Evolutionary conservation across 495 filamentous ascomycete genomes (phyloP).

Genomic region (Penicillium lagena): DNA sequence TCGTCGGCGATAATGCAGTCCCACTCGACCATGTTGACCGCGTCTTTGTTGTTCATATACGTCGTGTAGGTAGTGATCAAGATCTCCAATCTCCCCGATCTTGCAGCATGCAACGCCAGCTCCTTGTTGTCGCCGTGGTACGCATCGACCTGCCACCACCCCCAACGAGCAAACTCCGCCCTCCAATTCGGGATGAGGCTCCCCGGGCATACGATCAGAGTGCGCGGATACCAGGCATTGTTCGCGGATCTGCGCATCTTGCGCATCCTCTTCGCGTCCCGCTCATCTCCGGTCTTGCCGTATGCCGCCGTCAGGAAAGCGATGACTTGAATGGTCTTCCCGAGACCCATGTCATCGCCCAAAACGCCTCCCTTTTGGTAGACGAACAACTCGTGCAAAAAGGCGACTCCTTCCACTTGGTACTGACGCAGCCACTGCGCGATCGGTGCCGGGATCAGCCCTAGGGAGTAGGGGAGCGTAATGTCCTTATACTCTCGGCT

Average conservation of each 20-base stretch:
- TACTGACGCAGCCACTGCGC: constrained; percentile 92
- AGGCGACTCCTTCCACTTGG: constrained; percentile 78
- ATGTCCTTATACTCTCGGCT: constrained; percentile 69
- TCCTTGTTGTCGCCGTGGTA: constrained; percentile 76
- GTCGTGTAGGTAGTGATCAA: constrained; percentile 92
- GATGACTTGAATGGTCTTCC: constrained; percentile 95
- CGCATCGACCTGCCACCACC: constrained; percentile 85
- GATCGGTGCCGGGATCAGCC: constrained; percentile 82
- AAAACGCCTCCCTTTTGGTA: constrained; percentile 89
- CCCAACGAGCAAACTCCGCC: constrained; percentile 80
- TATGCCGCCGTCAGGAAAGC: constrained; percentile 90
- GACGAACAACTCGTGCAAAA: constrained; percentile 85
- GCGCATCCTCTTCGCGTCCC: constrained; percentile 85
- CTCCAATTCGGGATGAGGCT: constrained; percentile 87
- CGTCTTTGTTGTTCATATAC: constrained; percentile 67
- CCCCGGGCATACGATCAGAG: constrained; percentile 83
- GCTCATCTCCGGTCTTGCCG: constrained; percentile 88
- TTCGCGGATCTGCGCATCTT: constrained; percentile 62
- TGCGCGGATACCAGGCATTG: constrained; percentile 74
- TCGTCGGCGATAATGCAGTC: constrained; percentile 97
- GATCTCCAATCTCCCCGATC: constrained; percentile 71
- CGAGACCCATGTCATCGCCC: constrained; percentile 95
- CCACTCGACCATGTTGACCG: constrained; percentile 84
- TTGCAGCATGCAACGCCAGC: constrained; percentile 65
- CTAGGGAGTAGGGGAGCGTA: constrained; percentile 65